Conservation (phyloP, 164 flowering plant genomes). For the Umbilicus rupestris region DNA sequence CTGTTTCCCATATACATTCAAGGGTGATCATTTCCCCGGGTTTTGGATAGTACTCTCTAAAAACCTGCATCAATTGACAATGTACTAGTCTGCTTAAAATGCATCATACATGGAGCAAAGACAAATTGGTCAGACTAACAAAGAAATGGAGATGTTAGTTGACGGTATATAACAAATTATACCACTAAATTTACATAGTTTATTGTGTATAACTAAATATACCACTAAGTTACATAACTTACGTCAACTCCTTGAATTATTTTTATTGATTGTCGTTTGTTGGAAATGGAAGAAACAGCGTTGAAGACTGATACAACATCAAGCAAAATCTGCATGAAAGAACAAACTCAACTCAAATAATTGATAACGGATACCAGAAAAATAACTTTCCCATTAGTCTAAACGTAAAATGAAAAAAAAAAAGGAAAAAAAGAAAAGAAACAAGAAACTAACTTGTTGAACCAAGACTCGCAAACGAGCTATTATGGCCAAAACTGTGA, state of each 20-base stretch:
- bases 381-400: neutral
- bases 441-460: conserved; percentile 63
- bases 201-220: neutral
- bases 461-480: conserved; percentile 77
- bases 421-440: too few species aligned
- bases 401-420: too few species aligned
- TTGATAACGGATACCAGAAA: neutral
- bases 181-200: neutral
- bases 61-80: conserved; percentile 35
- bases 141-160: neutral
- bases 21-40: conserved; percentile 31
- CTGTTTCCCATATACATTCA: conserved; percentile 55
- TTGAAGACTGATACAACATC: conserved; percentile 64
- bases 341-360: neutral
- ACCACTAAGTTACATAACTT: neutral
- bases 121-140: neutral
- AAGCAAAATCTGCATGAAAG: conserved; percentile 49
- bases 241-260: conserved; percentile 66
- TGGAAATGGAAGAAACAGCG: conserved; percentile 48
- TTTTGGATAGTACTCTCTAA: conserved; percentile 55
- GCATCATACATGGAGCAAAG: neutral
- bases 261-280: conserved; percentile 49
- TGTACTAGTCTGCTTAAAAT: neutral
- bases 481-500: conserved; percentile 57
- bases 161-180: neutral